These are phyloP conservation scores for Cardamine occulta DNA, from an alignment of 345 rosid species.

Conservation along the genomic window DNA sequence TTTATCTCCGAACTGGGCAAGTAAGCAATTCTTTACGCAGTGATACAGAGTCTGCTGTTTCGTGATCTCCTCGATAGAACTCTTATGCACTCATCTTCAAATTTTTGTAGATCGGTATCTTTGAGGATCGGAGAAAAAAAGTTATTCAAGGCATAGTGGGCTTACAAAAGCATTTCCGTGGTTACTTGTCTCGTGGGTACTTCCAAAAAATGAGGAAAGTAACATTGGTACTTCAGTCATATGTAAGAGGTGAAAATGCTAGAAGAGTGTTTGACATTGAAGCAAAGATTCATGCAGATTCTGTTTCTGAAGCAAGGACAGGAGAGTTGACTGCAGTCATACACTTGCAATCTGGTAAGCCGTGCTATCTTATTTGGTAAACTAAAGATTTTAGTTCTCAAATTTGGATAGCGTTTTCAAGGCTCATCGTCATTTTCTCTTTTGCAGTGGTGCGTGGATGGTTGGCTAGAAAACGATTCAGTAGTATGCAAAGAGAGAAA, in stretches of 20 bases:
- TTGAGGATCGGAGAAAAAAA: conserved; percentile 75
- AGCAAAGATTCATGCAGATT: conserved; percentile 39
- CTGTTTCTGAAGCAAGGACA: conserved; percentile 43
- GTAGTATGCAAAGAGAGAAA: conserved; percentile 49
- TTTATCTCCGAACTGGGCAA: conserved; percentile 84
- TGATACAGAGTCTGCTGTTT: conserved; percentile 6
- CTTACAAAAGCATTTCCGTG: conserved; percentile 75
- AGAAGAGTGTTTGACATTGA: conserved; percentile 48
- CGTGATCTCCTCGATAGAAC: not conserved
- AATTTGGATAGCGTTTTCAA: conserved; percentile 17
- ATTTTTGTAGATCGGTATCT: conserved; percentile 61
- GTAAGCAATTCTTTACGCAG: conserved; percentile 46
- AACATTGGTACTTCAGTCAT: conserved; percentile 64
- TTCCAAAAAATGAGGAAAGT: conserved; percentile 60
- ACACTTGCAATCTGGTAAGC: conserved; percentile 80
- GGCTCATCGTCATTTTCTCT: conserved; percentile 24
- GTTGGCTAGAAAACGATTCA: conserved; percentile 66
- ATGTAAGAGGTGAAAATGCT: conserved; percentile 69
- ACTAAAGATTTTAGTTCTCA: conserved; percentile 3
- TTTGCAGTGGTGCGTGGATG: conserved; percentile 82
- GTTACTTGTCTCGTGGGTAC: conserved; percentile 56
- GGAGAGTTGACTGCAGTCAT: conserved; percentile 56
- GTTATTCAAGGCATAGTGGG: conserved; percentile 62
- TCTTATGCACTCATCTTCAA: conserved; percentile 20
- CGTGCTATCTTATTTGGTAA: not conserved